phyloP scores from a whole-genome alignment of 164 flowering plant genomes.

The Pachysandra terminalis region DNA sequence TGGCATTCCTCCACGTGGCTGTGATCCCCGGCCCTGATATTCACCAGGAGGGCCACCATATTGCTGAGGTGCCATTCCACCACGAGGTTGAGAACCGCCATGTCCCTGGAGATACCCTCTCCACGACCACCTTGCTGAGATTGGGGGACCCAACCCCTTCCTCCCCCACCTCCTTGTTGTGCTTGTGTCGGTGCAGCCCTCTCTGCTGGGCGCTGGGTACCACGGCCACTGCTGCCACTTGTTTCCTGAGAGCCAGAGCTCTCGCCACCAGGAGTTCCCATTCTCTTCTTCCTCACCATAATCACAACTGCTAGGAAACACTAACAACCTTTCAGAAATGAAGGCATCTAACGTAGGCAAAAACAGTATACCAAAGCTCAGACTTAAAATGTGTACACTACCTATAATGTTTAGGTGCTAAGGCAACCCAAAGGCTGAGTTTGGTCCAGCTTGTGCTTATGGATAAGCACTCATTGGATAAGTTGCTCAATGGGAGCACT shows the following conservation, averaged over 20 bases:
- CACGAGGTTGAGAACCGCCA: constrained; percentile 15
- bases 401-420: not conserved
- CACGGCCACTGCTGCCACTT: constrained; percentile 28
- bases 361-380: not conserved
- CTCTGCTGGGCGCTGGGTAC: constrained; percentile 33
- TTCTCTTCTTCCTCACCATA: constrained; percentile 58
- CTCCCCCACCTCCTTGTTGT: constrained; percentile 29
- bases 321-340: not conserved
- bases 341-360: not conserved
- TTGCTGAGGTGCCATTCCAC: constrained; percentile 32
- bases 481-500: no score
- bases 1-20: constrained; percentile 9
- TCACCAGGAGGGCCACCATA: constrained; percentile 29
- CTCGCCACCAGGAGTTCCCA: constrained; percentile 38
- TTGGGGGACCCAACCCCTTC: constrained; percentile 47
- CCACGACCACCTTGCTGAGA: constrained; percentile 39
- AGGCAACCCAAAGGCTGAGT: not conserved
- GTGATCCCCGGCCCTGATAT: constrained; percentile 7
- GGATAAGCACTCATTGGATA: no score
- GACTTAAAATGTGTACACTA: no score
- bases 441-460: no score
- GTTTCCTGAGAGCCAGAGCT: constrained; percentile 44
- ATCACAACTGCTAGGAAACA: not conserved
- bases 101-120: constrained; percentile 16
- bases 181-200: constrained; percentile 26